Base-by-base conservation (phyloP, 176 grass and related monocot species). In the sorghum (Sorghum bicolor) region DNA sequence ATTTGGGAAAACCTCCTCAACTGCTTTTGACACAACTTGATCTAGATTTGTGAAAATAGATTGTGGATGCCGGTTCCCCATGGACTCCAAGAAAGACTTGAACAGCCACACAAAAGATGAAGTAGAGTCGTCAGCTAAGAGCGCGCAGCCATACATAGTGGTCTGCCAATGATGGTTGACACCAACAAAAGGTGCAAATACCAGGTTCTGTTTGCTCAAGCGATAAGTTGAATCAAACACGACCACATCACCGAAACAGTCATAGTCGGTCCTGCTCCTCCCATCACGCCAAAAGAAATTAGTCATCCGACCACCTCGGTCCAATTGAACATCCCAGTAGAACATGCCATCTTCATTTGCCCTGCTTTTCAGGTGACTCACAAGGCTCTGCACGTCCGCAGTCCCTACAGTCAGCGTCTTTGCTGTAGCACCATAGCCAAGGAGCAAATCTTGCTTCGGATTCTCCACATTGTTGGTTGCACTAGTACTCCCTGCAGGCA, bases 241-340 rank as follows among this genome's bases (percentile, higher is more conserved):
- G 10, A 97, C 78, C 3, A 97, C 91, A 60, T 97, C 94, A 60
- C 94, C 82, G 9, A 97, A 97, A 64, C 83, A 87, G 61, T 91
- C 91, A 48, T 91, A 97, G 88, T 97, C 91, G 12, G 81, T 71
- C 63, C 87, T 91, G 71, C 90, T 87, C 72, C 89, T 85, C 38
- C 91, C 91, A 72, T 97, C 89, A 31, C 91, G 82, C 94, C 94
- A 97, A 67, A 94, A 93, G 78, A 93, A 89, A 91, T 91, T 93
- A 82, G 74, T 79, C 83, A 83, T 89, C 64, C 78, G 86, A 25
- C 89, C 84, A 66, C 73, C 87, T 84, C 63, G 69, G 55, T 97
- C 94, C 32, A 91, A 40, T 26, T 92, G 90, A 64, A 88, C 90
- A 85, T 94, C 93, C 93, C 93, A 95, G 85, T 86, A 95, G 43